Evolutionary conservation across 352 stramenopile species (phyloP).

Genomic region (Phytopythium kandeliae): DNA sequence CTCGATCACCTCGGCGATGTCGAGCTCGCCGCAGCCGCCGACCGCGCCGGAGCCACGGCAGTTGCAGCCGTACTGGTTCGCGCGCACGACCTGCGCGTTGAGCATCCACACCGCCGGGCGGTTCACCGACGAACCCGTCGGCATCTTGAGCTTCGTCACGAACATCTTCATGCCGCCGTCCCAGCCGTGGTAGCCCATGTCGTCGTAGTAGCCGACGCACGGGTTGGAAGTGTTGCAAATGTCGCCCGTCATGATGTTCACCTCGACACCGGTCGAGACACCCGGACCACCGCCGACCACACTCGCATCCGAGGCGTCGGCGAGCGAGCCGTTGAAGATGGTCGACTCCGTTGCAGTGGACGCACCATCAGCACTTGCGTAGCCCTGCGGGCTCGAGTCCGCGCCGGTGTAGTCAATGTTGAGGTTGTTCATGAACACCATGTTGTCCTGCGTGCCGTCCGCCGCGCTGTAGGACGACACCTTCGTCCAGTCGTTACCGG

Average conservation of each 20-base stretch:
- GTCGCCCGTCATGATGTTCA: constrained; percentile 66
- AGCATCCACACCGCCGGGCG: constrained; percentile 72
- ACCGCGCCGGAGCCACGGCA: constrained; percentile 45
- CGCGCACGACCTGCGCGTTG: constrained; percentile 60
- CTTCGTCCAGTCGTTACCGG: constrained; percentile 24
- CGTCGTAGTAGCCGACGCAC: constrained; percentile 62
- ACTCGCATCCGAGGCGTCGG: constrained; percentile 38
- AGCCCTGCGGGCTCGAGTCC: constrained; percentile 36
- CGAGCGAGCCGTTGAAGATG: constrained; percentile 32
- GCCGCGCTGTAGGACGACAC: constrained; percentile 34
- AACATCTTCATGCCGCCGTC: constrained; percentile 69
- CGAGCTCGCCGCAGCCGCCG: constrained; percentile 65
- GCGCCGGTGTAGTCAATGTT: constrained; percentile 43
- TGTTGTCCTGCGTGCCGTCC: constrained; percentile 24
- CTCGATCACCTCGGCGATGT: constrained; percentile 68
- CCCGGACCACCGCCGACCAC: constrained; percentile 33
- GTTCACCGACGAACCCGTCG: constrained; percentile 29
- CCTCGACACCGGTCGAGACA: constrained; percentile 52
- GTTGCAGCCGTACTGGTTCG: constrained; percentile 72
- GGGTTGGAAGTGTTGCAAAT: constrained; percentile 37
- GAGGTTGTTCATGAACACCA: constrained; percentile 52
- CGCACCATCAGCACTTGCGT: constrained; percentile 21
- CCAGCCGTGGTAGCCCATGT: constrained; percentile 63
- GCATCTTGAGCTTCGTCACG: constrained; percentile 66
- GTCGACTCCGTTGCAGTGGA: constrained; percentile 16